Percentiles rank a stretch among this genome's conserved stretches.
Evolutionary conservation across 441 rosid genomes (phyloP).

Genomic region (Erodium moschatum): DNA sequence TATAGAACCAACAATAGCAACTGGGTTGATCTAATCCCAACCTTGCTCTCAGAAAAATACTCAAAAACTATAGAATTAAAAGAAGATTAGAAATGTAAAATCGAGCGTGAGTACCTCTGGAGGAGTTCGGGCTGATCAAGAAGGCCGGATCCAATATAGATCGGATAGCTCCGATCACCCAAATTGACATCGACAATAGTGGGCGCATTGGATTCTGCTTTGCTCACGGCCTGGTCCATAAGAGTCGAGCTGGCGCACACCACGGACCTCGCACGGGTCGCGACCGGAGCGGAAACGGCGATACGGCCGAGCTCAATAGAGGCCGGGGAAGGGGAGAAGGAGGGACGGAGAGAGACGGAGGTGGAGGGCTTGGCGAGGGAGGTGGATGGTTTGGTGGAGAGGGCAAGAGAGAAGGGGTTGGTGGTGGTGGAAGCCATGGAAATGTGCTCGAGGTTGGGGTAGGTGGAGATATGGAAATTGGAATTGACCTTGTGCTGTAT

Average conservation of each 20-base stretch:
- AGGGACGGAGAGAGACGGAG: slow-evolving; percentile 28
- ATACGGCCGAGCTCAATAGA: slow-evolving; percentile 23
- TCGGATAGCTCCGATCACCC: slow-evolving; percentile 85
- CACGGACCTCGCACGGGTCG: slow-evolving; percentile 15
- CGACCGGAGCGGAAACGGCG: slow-evolving; percentile 19
- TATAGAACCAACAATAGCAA: neutral
- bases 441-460: slow-evolving; percentile 6
- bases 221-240: slow-evolving; percentile 44
- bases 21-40: neutral
- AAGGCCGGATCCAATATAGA: slow-evolving; percentile 79
- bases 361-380: slow-evolving; percentile 27
- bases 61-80: too few species aligned
- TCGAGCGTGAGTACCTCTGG: slow-evolving; percentile 44
- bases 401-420: slow-evolving; percentile 36
- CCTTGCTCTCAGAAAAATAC: neutral
- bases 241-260: slow-evolving; percentile 46
- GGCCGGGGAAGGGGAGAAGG: slow-evolving; percentile 14
- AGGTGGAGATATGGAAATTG: neutral
- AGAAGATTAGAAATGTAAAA: neutral
- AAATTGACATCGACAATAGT: slow-evolving; percentile 78
- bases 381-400: slow-evolving; percentile 26
- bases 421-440: slow-evolving; percentile 52
- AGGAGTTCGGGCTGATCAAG: slow-evolving; percentile 73
- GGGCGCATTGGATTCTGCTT: slow-evolving; percentile 29
- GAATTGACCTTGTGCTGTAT: too few species aligned